A percentile compares a stretch with the other conserved stretches of the same genome.
Conservation (phyloP, 2,329 filamentous ascomycete genomes). For the Talaromyces funiculosus region DNA sequence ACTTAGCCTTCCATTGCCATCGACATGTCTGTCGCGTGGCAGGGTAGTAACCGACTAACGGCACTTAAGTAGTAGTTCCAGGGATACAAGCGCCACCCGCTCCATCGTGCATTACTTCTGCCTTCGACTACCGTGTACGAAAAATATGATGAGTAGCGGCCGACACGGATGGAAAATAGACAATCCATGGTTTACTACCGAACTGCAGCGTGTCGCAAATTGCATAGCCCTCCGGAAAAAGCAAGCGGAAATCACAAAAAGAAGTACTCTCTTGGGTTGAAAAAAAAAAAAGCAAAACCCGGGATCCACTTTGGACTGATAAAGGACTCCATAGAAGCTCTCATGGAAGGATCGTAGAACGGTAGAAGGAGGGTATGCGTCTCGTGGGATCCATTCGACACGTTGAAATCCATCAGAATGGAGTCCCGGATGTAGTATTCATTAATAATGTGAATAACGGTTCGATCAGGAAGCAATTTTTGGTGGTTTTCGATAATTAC, state of each 20-base stretch:
- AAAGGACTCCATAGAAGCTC: slow-evolving; percentile 1
- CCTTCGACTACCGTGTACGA: not conserved
- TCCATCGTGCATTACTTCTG: not conserved
- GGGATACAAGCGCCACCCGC: not conserved
- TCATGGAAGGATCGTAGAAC: slow-evolving; percentile 4
- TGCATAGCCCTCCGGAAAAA: not conserved
- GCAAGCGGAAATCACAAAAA: not conserved
- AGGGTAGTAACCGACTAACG: not conserved
- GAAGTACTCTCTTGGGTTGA: too few relatives aligned
- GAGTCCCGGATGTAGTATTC: not conserved
- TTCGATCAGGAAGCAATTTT: not conserved
- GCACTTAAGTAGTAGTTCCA: not conserved
- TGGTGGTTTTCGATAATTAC: not conserved
- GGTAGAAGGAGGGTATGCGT: not conserved
- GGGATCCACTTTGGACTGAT: not conserved
- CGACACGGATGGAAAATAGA: not conserved
- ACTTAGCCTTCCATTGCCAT: not conserved
- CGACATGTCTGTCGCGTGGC: not conserved
- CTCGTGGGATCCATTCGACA: not conserved
- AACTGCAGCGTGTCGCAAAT: not conserved
- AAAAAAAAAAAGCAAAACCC: not conserved
- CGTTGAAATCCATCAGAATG: not conserved
- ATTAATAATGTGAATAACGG: not conserved
- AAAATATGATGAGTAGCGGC: not conserved
- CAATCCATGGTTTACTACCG: not conserved